Evolutionary conservation across 805 yeast species (phyloP).

Genomic region (Metschnikowia drakensbergensis): DNA sequence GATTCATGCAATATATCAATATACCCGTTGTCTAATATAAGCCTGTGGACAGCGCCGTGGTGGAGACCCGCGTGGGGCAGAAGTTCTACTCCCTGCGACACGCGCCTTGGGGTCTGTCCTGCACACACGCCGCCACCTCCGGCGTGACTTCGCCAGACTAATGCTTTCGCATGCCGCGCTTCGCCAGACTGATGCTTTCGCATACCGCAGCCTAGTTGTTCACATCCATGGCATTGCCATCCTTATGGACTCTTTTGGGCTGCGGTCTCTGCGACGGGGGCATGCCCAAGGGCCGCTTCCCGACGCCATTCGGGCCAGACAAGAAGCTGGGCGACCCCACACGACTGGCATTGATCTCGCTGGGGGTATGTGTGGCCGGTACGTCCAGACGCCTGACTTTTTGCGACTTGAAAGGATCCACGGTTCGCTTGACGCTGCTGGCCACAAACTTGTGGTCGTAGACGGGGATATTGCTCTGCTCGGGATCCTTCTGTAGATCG

Average conservation of each 20-base stretch:
- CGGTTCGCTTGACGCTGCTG: conserved; percentile 46
- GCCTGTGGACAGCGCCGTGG: too few species aligned
- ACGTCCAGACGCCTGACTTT: conserved; percentile 47
- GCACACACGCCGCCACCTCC: too few species aligned
- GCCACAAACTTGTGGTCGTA: conserved; percentile 49
- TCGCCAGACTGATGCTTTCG: neutral
- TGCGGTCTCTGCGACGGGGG: conserved; percentile 31
- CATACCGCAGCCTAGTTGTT: neutral
- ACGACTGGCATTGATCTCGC: conserved; percentile 11
- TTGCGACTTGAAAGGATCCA: conserved; percentile 65
- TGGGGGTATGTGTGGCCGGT: conserved; percentile 20
- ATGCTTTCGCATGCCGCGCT: too few species aligned
- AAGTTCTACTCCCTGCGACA: too few species aligned
- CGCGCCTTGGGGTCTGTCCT: too few species aligned
- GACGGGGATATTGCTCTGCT: conserved; percentile 48
- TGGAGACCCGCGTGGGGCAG: too few species aligned
- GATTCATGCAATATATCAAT: too few species aligned
- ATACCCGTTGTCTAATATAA: too few species aligned
- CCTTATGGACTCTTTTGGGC: conserved; percentile 24
- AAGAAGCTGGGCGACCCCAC: conserved; percentile 1
- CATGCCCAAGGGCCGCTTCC: conserved; percentile 31
- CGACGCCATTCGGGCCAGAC: conserved; percentile 5
- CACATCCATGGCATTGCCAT: conserved; percentile 3
- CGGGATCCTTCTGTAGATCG: conserved; percentile 16
- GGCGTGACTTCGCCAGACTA: too few species aligned